Conservation (phyloP, 495 filamentous ascomycete genomes). For the Lasiosphaeria ovina region DNA sequence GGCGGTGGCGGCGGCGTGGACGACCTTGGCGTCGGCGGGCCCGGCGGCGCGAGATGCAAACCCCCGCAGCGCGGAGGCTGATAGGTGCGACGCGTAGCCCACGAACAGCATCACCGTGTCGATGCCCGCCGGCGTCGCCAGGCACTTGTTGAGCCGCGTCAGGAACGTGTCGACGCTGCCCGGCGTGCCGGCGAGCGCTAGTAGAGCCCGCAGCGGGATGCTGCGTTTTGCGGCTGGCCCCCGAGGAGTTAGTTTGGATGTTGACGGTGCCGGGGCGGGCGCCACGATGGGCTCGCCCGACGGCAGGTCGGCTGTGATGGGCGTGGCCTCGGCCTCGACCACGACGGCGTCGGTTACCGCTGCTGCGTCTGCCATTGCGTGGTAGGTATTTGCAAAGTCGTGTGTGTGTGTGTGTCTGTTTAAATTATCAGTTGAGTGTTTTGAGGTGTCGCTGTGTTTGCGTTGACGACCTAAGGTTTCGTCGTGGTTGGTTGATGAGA, state of each 20-base stretch:
- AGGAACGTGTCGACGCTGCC: constrained; percentile 48
- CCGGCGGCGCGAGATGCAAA: constrained; percentile 37
- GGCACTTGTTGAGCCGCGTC: constrained; percentile 53
- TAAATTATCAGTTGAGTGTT: too few relatives aligned
- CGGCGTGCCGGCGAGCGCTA: constrained; percentile 32
- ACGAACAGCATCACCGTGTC: constrained; percentile 61
- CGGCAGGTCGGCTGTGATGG: constrained; percentile 32
- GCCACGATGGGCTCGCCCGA: constrained; percentile 28
- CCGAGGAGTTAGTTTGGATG: constrained; percentile 30
- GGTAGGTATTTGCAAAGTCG: background rate
- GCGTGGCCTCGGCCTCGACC: background rate
- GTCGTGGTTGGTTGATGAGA: too few relatives aligned
- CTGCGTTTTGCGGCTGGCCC: constrained; percentile 30
- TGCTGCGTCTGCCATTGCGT: constrained; percentile 17
- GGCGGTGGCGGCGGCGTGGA: constrained; percentile 29
- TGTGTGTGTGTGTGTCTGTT: too few relatives aligned
- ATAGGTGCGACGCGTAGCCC: constrained; percentile 62
- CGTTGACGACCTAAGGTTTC: too few relatives aligned
- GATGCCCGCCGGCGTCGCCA: constrained; percentile 58
- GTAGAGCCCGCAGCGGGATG: constrained; percentile 23
- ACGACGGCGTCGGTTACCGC: constrained; percentile 3
- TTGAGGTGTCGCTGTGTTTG: too few relatives aligned
- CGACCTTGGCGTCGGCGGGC: constrained; percentile 22
- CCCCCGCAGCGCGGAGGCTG: constrained; percentile 39
- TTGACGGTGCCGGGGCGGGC: background rate